Evolutionary conservation across 2,329 filamentous ascomycete species (phyloP).

Genomic region (Hymenoscyphus repandus): DNA sequence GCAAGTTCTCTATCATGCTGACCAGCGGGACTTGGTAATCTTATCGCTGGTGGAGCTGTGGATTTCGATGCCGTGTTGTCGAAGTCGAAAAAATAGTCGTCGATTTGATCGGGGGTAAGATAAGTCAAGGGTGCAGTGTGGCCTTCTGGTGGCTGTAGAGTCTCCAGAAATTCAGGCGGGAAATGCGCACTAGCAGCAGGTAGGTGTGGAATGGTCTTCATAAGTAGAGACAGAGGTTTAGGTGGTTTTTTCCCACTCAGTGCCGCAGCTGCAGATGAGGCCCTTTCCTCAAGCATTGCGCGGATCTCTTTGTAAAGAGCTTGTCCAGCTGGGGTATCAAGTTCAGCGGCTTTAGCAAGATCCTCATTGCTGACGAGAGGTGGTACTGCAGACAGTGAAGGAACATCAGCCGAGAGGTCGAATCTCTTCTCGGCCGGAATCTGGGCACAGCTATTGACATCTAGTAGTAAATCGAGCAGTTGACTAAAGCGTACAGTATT

Average conservation of each 20-base stretch:
- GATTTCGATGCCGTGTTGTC: slow-evolving; percentile 33
- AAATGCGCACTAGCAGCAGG: slow-evolving; percentile 14
- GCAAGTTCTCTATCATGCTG: slow-evolving; percentile 42
- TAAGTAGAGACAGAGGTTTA: slow-evolving; percentile 28
- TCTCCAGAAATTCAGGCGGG: slow-evolving; percentile 32
- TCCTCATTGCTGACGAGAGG: slow-evolving; percentile 24
- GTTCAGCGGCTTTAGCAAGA: slow-evolving; percentile 17
- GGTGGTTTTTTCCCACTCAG: slow-evolving; percentile 14
- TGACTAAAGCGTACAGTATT: slow-evolving; percentile 51
- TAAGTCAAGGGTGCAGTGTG: slow-evolving; percentile 55
- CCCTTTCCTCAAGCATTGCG: slow-evolving; percentile 23
- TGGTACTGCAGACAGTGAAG: slow-evolving; percentile 21
- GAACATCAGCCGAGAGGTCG: slow-evolving; percentile 48
- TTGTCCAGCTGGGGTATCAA: slow-evolving; percentile 24
- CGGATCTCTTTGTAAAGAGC: slow-evolving; percentile 25
- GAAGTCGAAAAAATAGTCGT: slow-evolving; percentile 65
- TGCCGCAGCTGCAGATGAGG: slow-evolving; percentile 6
- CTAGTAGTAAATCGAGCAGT: slow-evolving; percentile 79
- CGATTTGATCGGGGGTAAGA: slow-evolving; percentile 64
- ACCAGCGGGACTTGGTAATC: slow-evolving; percentile 23
- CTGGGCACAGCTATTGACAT: slow-evolving; percentile 80
- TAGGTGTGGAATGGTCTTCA: slow-evolving; percentile 24
- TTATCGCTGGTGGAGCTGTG: slow-evolving; percentile 28
- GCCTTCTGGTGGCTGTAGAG: slow-evolving; percentile 41
- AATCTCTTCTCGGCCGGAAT: slow-evolving; percentile 71